Base-by-base conservation (phyloP, 2,329 filamentous ascomycete genomes). In the Trichoderma citrinoviride region DNA sequence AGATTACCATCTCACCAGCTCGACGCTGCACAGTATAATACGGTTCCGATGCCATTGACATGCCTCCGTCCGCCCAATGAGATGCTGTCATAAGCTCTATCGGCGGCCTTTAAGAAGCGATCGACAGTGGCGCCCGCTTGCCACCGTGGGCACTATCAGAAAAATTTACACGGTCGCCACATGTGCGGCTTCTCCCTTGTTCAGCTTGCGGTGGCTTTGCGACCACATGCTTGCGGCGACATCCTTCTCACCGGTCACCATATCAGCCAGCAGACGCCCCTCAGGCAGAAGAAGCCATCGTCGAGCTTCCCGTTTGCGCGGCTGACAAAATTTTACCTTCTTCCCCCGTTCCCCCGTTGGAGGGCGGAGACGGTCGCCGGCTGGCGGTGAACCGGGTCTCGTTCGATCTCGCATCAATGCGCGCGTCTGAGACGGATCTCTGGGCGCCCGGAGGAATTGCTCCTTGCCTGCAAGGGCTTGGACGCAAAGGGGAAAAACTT, bases 401-500 rank as follows among this genome's bases (percentile, higher is more conserved):
- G 33, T 37, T 37, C 33, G 33, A 2, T 37, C 10, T 43, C 23
- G 25, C 47, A 40, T 61, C 37, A 61, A 61, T 41, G 37, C 33
- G 33, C 33, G 10, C 33, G 47, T 50, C 47, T 49, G 25, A 50
- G 33, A 47, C 27, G 46, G 47, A 43, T n/a, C 23, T 61, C 47
- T 41, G 3, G 40, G 23, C 44, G 47, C 47, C 33, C 58, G 58
- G 58, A 61, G 58, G 58, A 53, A 61, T 53, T 61, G 58, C 58
- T 61, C 58, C 58, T 61, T 37, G 33, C 12, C n/a, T 27, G 37
- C 46, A 10, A 33, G 3, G 43, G 47, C 23, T 61, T 52, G 33
- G 23, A 40, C 47, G 58, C 58, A 61, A 50, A 53, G 52, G 58
- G 58, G 58, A 53, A 61, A 37, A 61, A 53, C 58, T 43, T 61